These are phyloP conservation scores for Suillus brevipes DNA, from an alignment of 768 basidiomycete species.

Conservation along the genomic window DNA sequence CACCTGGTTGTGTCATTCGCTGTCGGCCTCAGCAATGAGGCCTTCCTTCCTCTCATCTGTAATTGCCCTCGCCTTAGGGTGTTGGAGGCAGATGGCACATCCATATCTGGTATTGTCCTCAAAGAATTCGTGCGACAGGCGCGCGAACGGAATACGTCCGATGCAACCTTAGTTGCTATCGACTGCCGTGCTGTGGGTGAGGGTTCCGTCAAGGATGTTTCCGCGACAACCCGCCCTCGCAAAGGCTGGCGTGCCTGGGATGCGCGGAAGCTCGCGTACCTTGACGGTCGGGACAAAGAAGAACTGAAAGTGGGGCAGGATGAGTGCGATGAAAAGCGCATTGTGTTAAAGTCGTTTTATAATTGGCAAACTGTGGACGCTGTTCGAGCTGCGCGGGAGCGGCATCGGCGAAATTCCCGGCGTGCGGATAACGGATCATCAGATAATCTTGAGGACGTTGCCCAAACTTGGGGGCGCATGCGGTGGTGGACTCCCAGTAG, in stretches of 20 bases:
- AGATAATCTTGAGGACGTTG: slow-evolving; percentile 30
- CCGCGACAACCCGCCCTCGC: slow-evolving; percentile 60
- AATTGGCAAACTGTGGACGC: slow-evolving; percentile 86
- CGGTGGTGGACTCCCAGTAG: slow-evolving; percentile 45
- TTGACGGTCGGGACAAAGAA: slow-evolving; percentile 70
- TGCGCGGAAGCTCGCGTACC: slow-evolving; percentile 65
- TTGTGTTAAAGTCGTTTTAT: slow-evolving; percentile 83
- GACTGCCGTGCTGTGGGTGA: slow-evolving; percentile 78
- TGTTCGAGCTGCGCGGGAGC: slow-evolving; percentile 65
- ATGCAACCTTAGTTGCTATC: slow-evolving; percentile 65
- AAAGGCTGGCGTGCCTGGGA: slow-evolving; percentile 75
- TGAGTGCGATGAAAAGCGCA: slow-evolving; percentile 72
- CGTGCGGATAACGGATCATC: slow-evolving; percentile 42
- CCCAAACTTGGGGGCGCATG: slow-evolving; percentile 20
- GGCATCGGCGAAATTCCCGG: slow-evolving; percentile 56
- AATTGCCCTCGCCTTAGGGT: slow-evolving; percentile 60
- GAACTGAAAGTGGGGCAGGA: slow-evolving; percentile 71
- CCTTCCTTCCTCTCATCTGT: slow-evolving; percentile 61
- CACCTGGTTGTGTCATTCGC: slow-evolving; percentile 73
- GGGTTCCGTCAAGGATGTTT: slow-evolving; percentile 59
- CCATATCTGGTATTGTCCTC: slow-evolving; percentile 59
- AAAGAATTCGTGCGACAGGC: slow-evolving; percentile 65
- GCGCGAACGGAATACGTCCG: slow-evolving; percentile 44
- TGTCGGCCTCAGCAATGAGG: slow-evolving; percentile 60
- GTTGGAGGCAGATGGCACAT: slow-evolving; percentile 81